Percentiles rank a stretch among this genome's conserved stretches.
Evolutionary conservation across 108 stramenopile species (phyloP).

Genomic region (Hondaea fermentalgiana): DNA sequence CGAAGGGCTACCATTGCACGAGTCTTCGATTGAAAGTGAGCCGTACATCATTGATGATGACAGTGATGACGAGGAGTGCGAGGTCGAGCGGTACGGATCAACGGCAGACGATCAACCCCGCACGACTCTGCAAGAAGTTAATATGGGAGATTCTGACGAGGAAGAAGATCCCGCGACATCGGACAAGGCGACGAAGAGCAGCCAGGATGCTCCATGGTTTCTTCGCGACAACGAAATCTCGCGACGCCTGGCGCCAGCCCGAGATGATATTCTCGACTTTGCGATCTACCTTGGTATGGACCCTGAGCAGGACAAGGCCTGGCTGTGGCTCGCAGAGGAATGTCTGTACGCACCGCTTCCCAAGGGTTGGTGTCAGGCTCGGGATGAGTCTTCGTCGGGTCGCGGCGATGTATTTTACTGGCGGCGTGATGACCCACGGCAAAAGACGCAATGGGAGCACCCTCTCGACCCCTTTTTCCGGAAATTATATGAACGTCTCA

Average conservation of each 20-base stretch:
- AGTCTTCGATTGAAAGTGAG: background rate
- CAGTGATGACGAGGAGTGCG: background rate
- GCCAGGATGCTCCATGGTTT: background rate
- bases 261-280: constrained; percentile 1
- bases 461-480: constrained; percentile 9
- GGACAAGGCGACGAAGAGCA: background rate
- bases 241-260: background rate
- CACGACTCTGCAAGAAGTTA: background rate
- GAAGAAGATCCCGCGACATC: background rate
- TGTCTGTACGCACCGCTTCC: constrained; percentile 4
- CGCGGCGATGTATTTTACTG: background rate
- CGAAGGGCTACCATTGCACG: background rate
- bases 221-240: background rate
- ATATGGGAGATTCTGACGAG: background rate
- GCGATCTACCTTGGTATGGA: constrained; percentile 6
- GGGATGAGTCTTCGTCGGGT: background rate
- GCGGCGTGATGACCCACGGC: background rate
- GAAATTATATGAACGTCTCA: background rate
- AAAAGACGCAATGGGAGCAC: constrained; percentile 6
- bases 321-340: constrained; percentile 15
- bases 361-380: background rate
- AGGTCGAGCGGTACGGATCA: background rate
- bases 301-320: background rate
- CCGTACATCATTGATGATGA: background rate
- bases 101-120: background rate